Conservation (phyloP, 2,329 filamentous ascomycete genomes). For the Exophiala calicioides region DNA sequence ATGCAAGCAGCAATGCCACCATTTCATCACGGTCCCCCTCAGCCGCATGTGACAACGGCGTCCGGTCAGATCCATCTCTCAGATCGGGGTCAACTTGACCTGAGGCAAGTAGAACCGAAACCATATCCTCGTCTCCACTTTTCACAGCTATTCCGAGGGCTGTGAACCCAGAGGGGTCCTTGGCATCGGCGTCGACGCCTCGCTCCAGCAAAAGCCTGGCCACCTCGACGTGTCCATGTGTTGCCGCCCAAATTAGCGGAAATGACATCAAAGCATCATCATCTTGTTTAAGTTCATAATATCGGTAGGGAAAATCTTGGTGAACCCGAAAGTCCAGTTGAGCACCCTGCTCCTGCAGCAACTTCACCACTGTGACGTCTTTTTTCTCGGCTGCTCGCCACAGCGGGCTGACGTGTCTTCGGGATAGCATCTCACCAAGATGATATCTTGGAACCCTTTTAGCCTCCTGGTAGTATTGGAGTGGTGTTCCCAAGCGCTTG, state of each 20-base stretch:
- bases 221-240: neutral
- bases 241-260: neutral
- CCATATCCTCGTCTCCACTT: neutral
- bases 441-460: no score
- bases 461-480: no score
- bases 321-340: no score
- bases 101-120: neutral
- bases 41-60: slow-evolving; percentile 11
- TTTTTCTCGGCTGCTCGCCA: no score
- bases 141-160: neutral
- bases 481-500: no score
- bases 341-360: no score
- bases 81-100: neutral
- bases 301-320: no score
- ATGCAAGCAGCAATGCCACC: slow-evolving; percentile 17
- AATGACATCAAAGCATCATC: no score
- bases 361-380: no score
- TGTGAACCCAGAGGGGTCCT: neutral
- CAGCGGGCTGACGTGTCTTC: no score
- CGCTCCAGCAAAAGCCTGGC: neutral
- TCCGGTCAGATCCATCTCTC: slow-evolving; percentile 5
- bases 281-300: no score
- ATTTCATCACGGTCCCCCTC: slow-evolving; percentile 15
- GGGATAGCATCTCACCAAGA: no score
- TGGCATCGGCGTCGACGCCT: neutral